Evolutionary conservation across 176 grass and related monocot species (phyloP), one percentile per base, ranked within the genome.

Genomic region (Poa pratensis): DNA sequence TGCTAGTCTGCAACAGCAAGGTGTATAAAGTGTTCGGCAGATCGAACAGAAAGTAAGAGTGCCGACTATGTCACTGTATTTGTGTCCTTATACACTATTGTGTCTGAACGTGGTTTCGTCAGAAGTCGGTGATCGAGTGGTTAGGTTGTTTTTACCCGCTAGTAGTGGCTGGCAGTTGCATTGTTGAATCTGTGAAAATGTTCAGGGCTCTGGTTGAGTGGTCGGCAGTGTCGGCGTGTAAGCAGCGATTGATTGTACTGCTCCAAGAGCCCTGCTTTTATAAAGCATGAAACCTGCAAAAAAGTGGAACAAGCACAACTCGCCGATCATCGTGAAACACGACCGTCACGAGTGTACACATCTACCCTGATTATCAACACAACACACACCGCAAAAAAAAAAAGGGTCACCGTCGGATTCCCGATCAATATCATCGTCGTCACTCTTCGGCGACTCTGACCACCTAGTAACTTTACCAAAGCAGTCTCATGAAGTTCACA

Each of bases 171-270:
- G 62, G 12, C 59, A 23, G 14, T 1, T 53, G 19, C 20, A 55
- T 55, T 6, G 28, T 70, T 13, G 20, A 54, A 59, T 23, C 10
- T n/a, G 10, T 50, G 42, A 50, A 63, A 54, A 45, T 19, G 9
- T 30, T 30, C 9, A 65, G 42, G 24, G 13, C 43, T 27, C 5
- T 7, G 46, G 30, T 17, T 67, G 49, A 32, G 52, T 69, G 30
- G 49, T 81, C 79, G 30, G 79, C 65, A 35, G 20, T 19, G 79
- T 39, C 46, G 79, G 63, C n/a, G 46, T 24, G 46, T 39, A 53
- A 1, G 63, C 28, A 40, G 30, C 60, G 16, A 37, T 49, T 35
- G 30, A 16, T 54, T 49, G 18, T 39, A 35, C 34, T 30, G 30
- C 30, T 30, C 30, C 30, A 30, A 30, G 30, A 30, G 30, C 30